Evolutionary conservation across 352 stramenopile species (phyloP), one percentile per base, ranked within the genome.

Genomic region (Thalassiosira pacifica): DNA sequence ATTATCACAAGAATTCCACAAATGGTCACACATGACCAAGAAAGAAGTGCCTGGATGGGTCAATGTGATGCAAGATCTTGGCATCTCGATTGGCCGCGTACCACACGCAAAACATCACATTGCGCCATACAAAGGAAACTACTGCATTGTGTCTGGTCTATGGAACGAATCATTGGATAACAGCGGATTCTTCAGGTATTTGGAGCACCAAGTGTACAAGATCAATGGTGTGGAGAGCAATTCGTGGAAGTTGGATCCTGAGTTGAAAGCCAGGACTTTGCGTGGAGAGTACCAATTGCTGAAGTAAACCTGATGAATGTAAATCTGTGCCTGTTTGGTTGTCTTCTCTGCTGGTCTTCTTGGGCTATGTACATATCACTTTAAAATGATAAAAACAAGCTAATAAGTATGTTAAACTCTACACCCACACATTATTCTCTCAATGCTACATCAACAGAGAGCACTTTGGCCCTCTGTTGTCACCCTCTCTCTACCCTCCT

Each of bases 1-100:
- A 68, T 73, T 95, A 59, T 93, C 88, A 1, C 92, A 96, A 86
- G 92, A 96, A 83, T 86, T 95, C 34, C 92, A 96, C 71, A 95
- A 95, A 77, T 95, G 90, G 91, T 90, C 79, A 40, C 92, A 96
- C 73, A 86, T 90, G 85, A 89, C 85, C 0, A 89, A 89, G n/a
- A 87, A 76, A 34, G 79, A 95, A 52, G 67, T 75, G 18, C 88
- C 88, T 6, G 22, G 6, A 5, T 90, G 81, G 57, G 87, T 93
- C 0, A 93, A 93, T 64, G 61, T 26, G 24, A 34, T 96, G 22
- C 92, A 96, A 82, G 66, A 90, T 29, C 16, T 84, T 9, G 87
- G 87, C 13, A 65, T 94, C 10, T 87, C 79, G 0, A 88, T 96
- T 59, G 79, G 64, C n/a, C 82, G 90, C 24, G 88, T 88, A 11